These are phyloP conservation scores for Solanum pennellii DNA, from an alignment of 257 asterid species.

Conservation along the genomic window DNA sequence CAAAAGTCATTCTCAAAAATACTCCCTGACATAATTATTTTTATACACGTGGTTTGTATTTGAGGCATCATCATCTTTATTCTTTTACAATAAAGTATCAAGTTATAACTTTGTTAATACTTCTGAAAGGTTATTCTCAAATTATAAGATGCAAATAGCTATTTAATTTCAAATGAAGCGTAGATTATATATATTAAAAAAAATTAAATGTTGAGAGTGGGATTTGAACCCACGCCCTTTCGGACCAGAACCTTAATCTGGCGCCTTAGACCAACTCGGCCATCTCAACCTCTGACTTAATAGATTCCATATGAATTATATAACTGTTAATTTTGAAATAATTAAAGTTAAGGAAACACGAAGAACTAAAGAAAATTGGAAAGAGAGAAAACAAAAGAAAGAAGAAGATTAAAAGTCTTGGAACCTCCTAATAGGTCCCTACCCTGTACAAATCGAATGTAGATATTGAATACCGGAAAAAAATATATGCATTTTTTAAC, in stretches of 20 bases:
- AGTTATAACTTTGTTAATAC: neutral
- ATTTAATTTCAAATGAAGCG: neutral
- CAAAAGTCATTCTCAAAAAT: neutral
- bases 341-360: too few relatives aligned
- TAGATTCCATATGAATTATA: too few relatives aligned
- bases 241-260: constrained; percentile 99
- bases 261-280: constrained; percentile 34
- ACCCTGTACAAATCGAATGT: neutral
- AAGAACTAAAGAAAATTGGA: too few relatives aligned
- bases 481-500: too few relatives aligned
- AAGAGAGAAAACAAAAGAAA: neutral
- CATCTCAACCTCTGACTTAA: neutral
- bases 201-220: too few relatives aligned
- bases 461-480: neutral
- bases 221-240: constrained; percentile 82
- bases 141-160: neutral
- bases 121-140: neutral
- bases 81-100: neutral
- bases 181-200: too few relatives aligned
- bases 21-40: neutral
- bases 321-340: too few relatives aligned
- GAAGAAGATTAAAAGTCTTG: neutral
- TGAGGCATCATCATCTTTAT: neutral
- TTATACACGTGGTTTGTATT: neutral
- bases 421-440: neutral